Evolutionary conservation across 306 rosid genomes (phyloP), one percentile per base, ranked within the genome.

Genomic region (Citrullus colocynthis): DNA sequence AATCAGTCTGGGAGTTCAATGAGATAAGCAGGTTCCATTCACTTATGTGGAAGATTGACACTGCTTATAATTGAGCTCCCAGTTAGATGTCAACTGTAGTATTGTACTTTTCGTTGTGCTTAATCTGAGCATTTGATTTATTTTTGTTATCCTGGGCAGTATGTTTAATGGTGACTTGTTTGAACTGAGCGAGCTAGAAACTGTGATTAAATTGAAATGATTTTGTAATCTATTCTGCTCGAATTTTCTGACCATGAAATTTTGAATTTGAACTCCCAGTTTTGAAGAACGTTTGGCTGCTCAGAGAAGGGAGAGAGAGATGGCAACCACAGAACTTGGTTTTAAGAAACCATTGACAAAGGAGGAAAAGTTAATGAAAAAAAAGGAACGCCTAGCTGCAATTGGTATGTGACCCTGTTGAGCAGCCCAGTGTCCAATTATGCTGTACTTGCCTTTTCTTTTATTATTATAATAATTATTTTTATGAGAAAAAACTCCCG

Each of bases 261-360:
- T 65, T 28, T 67, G 37, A 37, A 20, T n/a, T 42, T 7, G 28
- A 57, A 75, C 37, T 75, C 83, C 79, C 85, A 95, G 99, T 85
- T 96, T 92, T 85, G 97, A 92, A 84, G 98, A 92, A 85, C 99
- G 98, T 65, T 88, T 96, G 75, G 92, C 92, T 84, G 97, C 98
- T 77, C 99, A 96, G 84, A 88, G 92, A 86, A 91, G 80, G 81
- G 99, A 96, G 84, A 89, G 90, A 81, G 99, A 96, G 83, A 42
- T 83, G 44, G 93, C 87, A 30, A 79, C 86, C 62, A 78, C 86
- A 62, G 97, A 92, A 79, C 93, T 87, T 80, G 99, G 99, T 58
- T 96, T 91, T 81, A 91, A 92, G 85, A 89, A 83, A 80, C 96
- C 93, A 72, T 79, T 92, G 88, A 92, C 88, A 85, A 96, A 91